Evolutionary conservation across 768 basidiomycete species (phyloP).

Genomic region (Hericium erinaceus): DNA sequence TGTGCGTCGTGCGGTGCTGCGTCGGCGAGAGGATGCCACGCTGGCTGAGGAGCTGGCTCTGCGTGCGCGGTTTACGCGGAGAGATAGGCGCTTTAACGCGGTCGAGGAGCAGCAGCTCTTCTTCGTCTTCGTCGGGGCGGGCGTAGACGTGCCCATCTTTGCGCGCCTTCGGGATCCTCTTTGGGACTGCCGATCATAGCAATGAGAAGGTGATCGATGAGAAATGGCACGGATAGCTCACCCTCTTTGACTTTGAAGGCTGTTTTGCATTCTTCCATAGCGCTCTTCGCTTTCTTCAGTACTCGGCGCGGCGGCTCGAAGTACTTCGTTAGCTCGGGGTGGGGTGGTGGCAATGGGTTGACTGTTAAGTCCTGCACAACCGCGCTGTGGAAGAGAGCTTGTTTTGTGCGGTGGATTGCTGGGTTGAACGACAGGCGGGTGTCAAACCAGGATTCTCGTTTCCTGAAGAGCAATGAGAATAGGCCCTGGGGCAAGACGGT

Average conservation of each 20-base stretch:
- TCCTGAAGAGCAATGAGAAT: conserved; percentile 28
- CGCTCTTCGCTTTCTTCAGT: conserved; percentile 46
- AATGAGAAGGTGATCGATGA: not conserved
- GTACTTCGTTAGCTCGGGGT: conserved; percentile 78
- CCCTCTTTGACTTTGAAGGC: conserved; percentile 77
- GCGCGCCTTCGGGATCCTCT: conserved; percentile 43
- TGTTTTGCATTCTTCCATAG: conserved; percentile 52
- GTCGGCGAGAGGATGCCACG: not conserved
- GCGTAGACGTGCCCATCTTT: conserved; percentile 59
- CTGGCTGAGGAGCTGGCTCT: not conserved
- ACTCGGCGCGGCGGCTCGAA: conserved; percentile 69
- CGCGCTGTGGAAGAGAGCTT: conserved; percentile 86
- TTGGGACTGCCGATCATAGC: conserved; percentile 39
- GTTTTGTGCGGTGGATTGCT: conserved; percentile 82
- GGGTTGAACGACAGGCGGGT: conserved; percentile 77
- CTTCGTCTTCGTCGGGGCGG: conserved; percentile 37
- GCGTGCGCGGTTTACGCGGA: conserved; percentile 5
- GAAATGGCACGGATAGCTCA: conserved; percentile 16
- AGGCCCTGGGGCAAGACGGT: not conserved
- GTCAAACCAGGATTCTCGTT: conserved; percentile 67
- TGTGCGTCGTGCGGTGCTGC: conserved; percentile 14
- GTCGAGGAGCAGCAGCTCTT: conserved; percentile 13
- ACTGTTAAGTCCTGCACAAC: conserved; percentile 63
- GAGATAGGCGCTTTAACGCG: not conserved
- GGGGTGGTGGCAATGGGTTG: conserved; percentile 76